Evolutionary conservation across 1,284 basidiomycete genomes (phyloP).

Genomic region (Serendipita sp.): DNA sequence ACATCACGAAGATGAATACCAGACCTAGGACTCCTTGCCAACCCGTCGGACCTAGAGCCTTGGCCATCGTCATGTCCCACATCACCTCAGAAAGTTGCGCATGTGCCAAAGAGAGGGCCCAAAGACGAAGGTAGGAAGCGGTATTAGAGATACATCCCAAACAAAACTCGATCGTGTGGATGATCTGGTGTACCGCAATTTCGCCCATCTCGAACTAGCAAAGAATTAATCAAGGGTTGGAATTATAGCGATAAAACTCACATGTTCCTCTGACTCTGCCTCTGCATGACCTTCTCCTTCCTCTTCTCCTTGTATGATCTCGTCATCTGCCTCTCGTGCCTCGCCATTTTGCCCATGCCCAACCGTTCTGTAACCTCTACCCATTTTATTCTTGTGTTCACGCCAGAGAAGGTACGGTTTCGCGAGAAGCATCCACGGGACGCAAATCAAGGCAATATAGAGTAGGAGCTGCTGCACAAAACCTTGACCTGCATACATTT

Average conservation of each 20-base stretch:
- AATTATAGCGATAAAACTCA: conserved; percentile 16
- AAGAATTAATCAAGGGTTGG: not conserved
- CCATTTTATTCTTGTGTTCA: conserved; percentile 76
- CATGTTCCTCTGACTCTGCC: conserved; percentile 31
- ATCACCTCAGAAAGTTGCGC: conserved; percentile 94
- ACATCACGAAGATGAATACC: conserved; percentile 55
- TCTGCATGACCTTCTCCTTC: not conserved
- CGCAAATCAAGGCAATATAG: conserved; percentile 71
- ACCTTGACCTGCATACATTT: conserved; percentile 82
- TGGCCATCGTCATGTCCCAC: conserved; percentile 71
- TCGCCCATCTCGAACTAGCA: conserved; percentile 76
- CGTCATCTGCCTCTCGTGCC: conserved; percentile 27
- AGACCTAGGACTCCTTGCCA: conserved; percentile 39
- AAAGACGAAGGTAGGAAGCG: conserved; percentile 95
- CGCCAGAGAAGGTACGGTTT: conserved; percentile 93
- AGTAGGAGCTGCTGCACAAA: conserved; percentile 73
- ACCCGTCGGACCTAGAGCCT: conserved; percentile 40
- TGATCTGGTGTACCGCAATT: conserved; percentile 90
- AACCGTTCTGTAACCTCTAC: conserved; percentile 66
- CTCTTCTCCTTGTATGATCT: conserved; percentile 16
- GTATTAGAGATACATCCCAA: conserved; percentile 98
- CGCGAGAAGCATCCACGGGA: conserved; percentile 86
- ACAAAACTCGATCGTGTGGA: conserved; percentile 98
- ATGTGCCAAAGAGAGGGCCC: conserved; percentile 96
- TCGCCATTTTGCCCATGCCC: conserved; percentile 41